These are phyloP conservation scores for Pseudoneurospora amorphoporcata DNA, from an alignment of 495 filamentous ascomycete genomes.

Conservation along the genomic window DNA sequence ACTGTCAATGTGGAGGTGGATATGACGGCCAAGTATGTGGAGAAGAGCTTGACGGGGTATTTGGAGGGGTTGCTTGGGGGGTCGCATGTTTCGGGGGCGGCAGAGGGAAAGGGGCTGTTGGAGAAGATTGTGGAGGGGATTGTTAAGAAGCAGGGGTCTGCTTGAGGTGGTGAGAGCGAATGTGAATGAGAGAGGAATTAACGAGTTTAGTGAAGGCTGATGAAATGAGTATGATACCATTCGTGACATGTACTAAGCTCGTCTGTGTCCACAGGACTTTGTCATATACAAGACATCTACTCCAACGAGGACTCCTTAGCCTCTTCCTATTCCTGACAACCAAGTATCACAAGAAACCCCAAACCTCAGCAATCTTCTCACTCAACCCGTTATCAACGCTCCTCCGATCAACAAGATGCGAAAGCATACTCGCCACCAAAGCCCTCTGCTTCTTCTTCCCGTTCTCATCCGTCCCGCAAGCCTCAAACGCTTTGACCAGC, in stretches of 20 bases:
- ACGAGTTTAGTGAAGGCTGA: neutral
- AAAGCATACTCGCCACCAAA: conserved; percentile 44
- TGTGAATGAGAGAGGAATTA: neutral
- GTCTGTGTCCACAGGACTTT: neutral
- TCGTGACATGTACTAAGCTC: neutral
- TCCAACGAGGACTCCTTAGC: conserved; percentile 7
- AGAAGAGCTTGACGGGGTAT: conserved; percentile 80
- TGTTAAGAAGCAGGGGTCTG: conserved; percentile 64
- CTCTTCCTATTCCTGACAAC: neutral
- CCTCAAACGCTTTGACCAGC: conserved; percentile 58
- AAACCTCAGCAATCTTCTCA: conserved; percentile 63
- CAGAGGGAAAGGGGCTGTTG: conserved; percentile 40
- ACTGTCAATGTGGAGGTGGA: conserved; percentile 96
- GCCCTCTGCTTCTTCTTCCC: conserved; percentile 39
- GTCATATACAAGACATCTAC: neutral
- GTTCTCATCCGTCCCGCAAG: conserved; percentile 31
- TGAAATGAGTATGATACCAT: neutral
- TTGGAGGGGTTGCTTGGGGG: conserved; percentile 32
- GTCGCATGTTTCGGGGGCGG: neutral
- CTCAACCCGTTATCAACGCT: conserved; percentile 56
- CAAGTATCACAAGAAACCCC: conserved; percentile 32
- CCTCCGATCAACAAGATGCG: conserved; percentile 52
- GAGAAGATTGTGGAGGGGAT: conserved; percentile 76
- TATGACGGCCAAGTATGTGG: conserved; percentile 96
- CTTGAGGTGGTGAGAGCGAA: neutral